phyloP scores from a whole-genome alignment of 2,329 filamentous ascomycete genomes.

The Colletotrichum zoysiae region DNA sequence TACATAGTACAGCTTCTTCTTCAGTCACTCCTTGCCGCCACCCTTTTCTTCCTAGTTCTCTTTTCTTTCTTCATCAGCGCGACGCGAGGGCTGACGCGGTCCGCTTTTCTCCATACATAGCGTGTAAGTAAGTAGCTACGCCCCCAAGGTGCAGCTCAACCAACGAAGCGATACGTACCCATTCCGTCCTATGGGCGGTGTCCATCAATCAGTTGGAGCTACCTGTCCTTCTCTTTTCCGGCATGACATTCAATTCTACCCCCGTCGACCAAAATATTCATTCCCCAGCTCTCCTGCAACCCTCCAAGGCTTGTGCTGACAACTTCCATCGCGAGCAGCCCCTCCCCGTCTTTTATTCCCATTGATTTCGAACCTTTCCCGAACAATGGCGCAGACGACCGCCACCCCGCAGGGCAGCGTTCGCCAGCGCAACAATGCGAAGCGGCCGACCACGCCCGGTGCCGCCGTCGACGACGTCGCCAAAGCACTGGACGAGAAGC shows the following conservation, averaged over 20 bases:
- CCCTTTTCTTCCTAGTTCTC: conserved; percentile 29
- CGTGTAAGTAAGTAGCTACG: conserved; percentile 41
- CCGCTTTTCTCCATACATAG: conserved; percentile 31
- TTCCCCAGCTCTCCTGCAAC: conserved; percentile 21
- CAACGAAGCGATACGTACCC: conserved; percentile 34
- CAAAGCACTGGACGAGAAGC: conserved; percentile 63
- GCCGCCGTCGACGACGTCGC: conserved; percentile 60
- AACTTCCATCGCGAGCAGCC: conserved; percentile 30
- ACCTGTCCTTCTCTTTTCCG: conserved; percentile 40
- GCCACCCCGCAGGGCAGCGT: conserved; percentile 67
- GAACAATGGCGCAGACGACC: conserved; percentile 56
- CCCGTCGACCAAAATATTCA: conserved; percentile 7
- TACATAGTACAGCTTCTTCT: conserved; percentile 18
- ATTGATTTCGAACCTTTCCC: conserved; percentile 43
- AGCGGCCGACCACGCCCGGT: conserved; percentile 59
- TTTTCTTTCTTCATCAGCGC: conserved; percentile 36
- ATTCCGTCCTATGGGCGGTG: conserved; percentile 3
- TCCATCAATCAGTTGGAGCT: conserved; percentile 35
- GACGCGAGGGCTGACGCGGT: conserved; percentile 33
- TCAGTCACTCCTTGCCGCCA: conserved; percentile 31
- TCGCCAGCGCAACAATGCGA: conserved; percentile 67
- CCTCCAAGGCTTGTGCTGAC: conserved; percentile 30
- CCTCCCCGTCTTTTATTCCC: conserved; percentile 15
- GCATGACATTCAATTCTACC: conserved; percentile 14
- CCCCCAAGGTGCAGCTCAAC: conserved; percentile 27